These are phyloP conservation scores for Miscanthus sacchariflorus DNA, from an alignment of 202 grass and related monocot species.

Conservation along the genomic window DNA sequence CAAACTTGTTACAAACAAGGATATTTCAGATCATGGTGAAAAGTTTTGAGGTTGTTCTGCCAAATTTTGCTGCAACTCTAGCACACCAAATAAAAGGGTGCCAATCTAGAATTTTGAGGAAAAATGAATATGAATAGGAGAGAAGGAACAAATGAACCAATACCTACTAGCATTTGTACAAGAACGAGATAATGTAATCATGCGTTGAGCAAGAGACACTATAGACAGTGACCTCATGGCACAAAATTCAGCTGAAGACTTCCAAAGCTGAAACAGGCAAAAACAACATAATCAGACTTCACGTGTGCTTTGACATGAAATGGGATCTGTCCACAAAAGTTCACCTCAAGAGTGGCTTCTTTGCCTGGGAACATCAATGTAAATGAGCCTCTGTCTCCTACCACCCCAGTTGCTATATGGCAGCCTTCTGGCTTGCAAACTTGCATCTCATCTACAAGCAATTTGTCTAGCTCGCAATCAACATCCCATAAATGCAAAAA, in stretches of 20 bases:
- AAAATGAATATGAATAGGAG: constrained; percentile 23
- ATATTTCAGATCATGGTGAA: background rate
- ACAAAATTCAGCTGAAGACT: constrained; percentile 90
- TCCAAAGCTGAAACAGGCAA: constrained; percentile 86
- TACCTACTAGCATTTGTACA: constrained; percentile 95
- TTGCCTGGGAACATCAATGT: constrained; percentile 92
- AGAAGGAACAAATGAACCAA: constrained; percentile 46
- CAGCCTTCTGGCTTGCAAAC: constrained; percentile 93
- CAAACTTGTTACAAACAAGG: background rate
- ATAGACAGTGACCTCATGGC: constrained; percentile 94
- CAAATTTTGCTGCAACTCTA: constrained; percentile 36
- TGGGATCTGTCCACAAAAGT: constrained; percentile 27
- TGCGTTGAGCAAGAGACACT: constrained; percentile 93
- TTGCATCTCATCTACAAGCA: constrained; percentile 92
- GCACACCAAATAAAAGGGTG: constrained; percentile 39
- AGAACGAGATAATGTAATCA: constrained; percentile 87
- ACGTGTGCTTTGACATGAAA: constrained; percentile 33
- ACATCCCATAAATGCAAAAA: constrained; percentile 97
- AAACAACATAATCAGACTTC: constrained; percentile 42
- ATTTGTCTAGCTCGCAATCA: constrained; percentile 85
- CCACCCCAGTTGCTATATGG: constrained; percentile 76
- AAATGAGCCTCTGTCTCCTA: constrained; percentile 88
- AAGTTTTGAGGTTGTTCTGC: background rate
- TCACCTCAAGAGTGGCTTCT: constrained; percentile 84
- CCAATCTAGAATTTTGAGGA: constrained; percentile 10